These are phyloP conservation scores for Copromyces sp. DNA, from an alignment of 495 filamentous ascomycete genomes.

Conservation along the genomic window DNA sequence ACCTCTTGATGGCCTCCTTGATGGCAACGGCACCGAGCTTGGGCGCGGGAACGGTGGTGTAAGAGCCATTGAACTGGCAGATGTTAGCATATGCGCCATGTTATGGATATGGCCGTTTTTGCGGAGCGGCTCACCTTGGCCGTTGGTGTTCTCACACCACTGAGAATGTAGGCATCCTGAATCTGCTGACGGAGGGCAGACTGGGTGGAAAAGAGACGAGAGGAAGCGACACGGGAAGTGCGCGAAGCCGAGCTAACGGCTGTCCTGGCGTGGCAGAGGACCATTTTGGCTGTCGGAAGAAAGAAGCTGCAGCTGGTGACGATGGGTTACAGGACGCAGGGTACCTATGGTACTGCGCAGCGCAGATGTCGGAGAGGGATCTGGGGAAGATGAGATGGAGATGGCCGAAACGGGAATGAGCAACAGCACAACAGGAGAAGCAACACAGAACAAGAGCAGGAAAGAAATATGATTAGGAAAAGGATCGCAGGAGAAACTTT, in stretches of 20 bases:
- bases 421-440: background rate
- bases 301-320: background rate
- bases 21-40: slow-evolving; percentile 81
- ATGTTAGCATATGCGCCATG: slow-evolving; percentile 6
- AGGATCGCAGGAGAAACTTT: background rate
- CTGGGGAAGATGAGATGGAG: background rate
- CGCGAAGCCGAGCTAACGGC: background rate
- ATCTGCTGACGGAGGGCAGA: slow-evolving; percentile 53
- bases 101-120: background rate
- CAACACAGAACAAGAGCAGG: background rate
- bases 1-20: slow-evolving; percentile 76
- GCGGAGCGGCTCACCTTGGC: slow-evolving; percentile 51
- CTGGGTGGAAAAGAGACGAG: slow-evolving; percentile 58
- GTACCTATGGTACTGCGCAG: background rate
- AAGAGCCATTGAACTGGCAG: slow-evolving; percentile 81
- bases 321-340: background rate
- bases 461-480: background rate
- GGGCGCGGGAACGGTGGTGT: slow-evolving; percentile 70
- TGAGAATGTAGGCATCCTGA: slow-evolving; percentile 83
- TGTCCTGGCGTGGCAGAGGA: background rate
- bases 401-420: background rate
- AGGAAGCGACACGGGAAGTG: slow-evolving; percentile 17
- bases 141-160: slow-evolving; percentile 77
- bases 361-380: background rate
- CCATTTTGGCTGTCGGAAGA: background rate